phyloP scores from a whole-genome alignment of 2,329 filamentous ascomycete genomes.

The Paecilomyces formosus region DNA sequence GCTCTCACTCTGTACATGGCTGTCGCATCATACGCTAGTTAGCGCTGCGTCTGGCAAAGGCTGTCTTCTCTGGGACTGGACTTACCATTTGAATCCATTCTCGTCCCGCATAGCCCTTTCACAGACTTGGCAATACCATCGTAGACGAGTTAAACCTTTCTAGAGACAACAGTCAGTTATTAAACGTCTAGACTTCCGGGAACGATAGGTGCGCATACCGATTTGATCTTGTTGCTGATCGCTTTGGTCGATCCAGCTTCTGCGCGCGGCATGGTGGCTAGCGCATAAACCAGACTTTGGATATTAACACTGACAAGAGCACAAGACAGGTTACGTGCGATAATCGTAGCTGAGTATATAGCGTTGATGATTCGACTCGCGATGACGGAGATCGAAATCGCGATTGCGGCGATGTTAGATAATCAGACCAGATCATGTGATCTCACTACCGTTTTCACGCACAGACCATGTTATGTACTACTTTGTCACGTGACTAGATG shows the following conservation, averaged over 20 bases:
- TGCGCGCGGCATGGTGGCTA: conserved; percentile 71
- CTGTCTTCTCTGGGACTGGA: not conserved
- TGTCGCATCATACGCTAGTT: conserved; percentile 8
- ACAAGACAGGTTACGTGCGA: not conserved
- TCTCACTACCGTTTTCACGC: not conserved
- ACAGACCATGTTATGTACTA: no score
- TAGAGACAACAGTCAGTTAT: conserved; percentile 8
- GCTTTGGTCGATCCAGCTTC: conserved; percentile 89
- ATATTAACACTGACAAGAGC: not conserved
- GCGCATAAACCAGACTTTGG: not conserved
- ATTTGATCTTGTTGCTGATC: conserved; percentile 84
- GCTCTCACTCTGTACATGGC: conserved; percentile 75
- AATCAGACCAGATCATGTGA: not conserved
- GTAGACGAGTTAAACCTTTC: conserved; percentile 60
- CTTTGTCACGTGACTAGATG: no score
- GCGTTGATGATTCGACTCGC: not conserved
- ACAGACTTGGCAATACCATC: conserved; percentile 89
- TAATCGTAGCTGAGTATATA: not conserved
- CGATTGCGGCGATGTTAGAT: not conserved
- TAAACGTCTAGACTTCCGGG: not conserved
- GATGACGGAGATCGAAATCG: not conserved
- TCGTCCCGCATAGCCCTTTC: conserved; percentile 71
- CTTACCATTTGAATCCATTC: conserved; percentile 71
- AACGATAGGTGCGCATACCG: conserved; percentile 49
- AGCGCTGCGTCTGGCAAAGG: not conserved